phyloP scores from a whole-genome alignment of 1,284 basidiomycete species.

The Boletellus dicymbophilus region DNA sequence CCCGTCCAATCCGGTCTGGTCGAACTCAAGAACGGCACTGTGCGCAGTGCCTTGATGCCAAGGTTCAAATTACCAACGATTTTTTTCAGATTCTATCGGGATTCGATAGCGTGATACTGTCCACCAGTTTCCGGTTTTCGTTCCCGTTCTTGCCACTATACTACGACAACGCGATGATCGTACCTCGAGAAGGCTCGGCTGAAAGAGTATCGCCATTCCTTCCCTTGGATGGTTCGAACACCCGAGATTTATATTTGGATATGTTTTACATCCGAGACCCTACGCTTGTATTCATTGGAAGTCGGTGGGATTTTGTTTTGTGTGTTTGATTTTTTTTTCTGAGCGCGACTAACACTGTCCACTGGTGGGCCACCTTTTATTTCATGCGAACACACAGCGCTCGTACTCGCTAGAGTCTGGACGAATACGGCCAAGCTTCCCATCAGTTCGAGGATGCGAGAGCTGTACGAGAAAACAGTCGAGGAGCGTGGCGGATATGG shows the following conservation, averaged over 20 bases:
- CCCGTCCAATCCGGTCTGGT: slow-evolving; percentile 13
- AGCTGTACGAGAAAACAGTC: background rate
- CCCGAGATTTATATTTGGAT: slow-evolving; percentile 20
- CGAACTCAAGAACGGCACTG: slow-evolving; percentile 16
- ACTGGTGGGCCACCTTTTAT: background rate
- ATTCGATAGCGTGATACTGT: slow-evolving; percentile 11
- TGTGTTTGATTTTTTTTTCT: background rate
- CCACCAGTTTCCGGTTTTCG: slow-evolving; percentile 13
- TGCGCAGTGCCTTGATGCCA: background rate
- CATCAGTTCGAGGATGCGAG: slow-evolving; percentile 1
- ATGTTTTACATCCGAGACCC: slow-evolving; percentile 18
- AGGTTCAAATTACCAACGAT: background rate
- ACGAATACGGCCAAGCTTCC: slow-evolving; percentile 16
- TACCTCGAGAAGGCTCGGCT: slow-evolving; percentile 3
- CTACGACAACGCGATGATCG: slow-evolving; percentile 7
- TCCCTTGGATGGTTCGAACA: slow-evolving; percentile 6
- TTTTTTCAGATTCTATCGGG: slow-evolving; percentile 12
- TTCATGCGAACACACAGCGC: slow-evolving; percentile 1
- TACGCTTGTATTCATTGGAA: slow-evolving; percentile 14
- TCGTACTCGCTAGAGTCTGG: slow-evolving; percentile 22
- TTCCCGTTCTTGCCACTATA: slow-evolving; percentile 18
- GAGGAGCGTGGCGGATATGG: slow-evolving; percentile 14
- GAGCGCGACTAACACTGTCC: background rate
- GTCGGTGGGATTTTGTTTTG: slow-evolving; percentile 1
- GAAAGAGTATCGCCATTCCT: slow-evolving; percentile 9